Conservation (phyloP, 345 rosid genomes). For the Populus nigra region DNA sequence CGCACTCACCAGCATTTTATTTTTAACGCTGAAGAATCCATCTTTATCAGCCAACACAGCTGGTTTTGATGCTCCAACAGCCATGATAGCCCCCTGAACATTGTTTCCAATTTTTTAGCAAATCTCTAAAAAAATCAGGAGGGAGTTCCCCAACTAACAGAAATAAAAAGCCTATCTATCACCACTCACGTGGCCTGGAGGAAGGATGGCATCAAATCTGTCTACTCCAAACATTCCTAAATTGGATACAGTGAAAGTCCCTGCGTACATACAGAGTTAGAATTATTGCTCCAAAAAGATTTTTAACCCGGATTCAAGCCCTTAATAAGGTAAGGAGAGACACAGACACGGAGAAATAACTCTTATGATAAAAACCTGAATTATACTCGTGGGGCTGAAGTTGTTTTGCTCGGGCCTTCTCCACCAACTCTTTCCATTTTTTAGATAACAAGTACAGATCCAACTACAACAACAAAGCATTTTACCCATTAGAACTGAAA, state of each 20-base stretch:
- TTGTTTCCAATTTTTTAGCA: conserved; percentile 10
- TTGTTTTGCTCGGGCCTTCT: conserved; percentile 81
- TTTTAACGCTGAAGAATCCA: conserved; percentile 88
- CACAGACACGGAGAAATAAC: neutral
- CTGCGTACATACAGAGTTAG: conserved; percentile 37
- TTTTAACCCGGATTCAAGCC: neutral
- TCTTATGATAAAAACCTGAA: conserved; percentile 54
- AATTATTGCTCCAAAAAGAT: neutral
- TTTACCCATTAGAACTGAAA: conserved; percentile 9
- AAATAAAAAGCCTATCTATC: neutral
- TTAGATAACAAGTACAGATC: conserved; percentile 82
- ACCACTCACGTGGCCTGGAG: conserved; percentile 81
- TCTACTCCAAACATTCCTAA: conserved; percentile 96
- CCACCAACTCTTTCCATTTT: conserved; percentile 96
- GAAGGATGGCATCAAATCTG: conserved; percentile 97
- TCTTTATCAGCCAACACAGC: conserved; percentile 80
- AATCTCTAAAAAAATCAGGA: conserved; percentile 12
- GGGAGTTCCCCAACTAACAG: neutral
- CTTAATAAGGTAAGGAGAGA: neutral
- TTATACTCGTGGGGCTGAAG: conserved; percentile 92
- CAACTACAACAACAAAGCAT: conserved; percentile 49
- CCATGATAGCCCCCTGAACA: conserved; percentile 97
- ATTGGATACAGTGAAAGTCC: conserved; percentile 91
- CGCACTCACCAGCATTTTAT: conserved; percentile 75
- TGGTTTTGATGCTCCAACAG: conserved; percentile 97